These are phyloP conservation scores for Yamadazyma kanchanaburiensis DNA, from an alignment of 1,139 yeast genomes.

Conservation along the genomic window DNA sequence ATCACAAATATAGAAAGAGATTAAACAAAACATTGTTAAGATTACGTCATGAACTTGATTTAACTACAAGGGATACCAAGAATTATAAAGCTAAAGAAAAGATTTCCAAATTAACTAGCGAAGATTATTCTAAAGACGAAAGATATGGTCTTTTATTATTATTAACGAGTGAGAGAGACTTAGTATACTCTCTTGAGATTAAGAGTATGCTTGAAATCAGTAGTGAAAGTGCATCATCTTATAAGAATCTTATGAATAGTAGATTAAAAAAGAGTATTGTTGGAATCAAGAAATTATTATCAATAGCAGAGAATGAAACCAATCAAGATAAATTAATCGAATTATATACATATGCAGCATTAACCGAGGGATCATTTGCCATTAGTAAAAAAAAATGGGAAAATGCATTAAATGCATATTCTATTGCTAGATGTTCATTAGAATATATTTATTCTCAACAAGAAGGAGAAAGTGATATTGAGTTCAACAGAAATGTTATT, in stretches of 20 bases:
- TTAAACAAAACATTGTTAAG: constrained; percentile 48
- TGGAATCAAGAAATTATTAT: constrained; percentile 42
- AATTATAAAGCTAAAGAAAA: constrained; percentile 47
- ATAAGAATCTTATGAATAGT: constrained; percentile 55
- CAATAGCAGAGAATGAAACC: constrained; percentile 32
- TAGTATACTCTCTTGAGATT: constrained; percentile 66
- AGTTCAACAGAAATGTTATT: constrained; percentile 40
- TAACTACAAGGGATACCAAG: constrained; percentile 58
- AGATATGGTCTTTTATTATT: constrained; percentile 49
- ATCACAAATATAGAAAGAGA: constrained; percentile 44
- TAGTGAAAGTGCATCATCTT: constrained; percentile 36
- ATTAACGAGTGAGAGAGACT: constrained; percentile 63
- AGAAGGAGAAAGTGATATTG: constrained; percentile 15
- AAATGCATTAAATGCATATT: constrained; percentile 47
- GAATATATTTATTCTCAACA: constrained; percentile 39
- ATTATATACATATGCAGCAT: constrained; percentile 53
- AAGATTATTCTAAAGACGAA: constrained; percentile 45
- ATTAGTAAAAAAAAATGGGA: constrained; percentile 61
- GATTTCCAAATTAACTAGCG: constrained; percentile 36
- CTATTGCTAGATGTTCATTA: constrained; percentile 61
- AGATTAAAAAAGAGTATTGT: constrained; percentile 65
- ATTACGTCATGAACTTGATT: constrained; percentile 53
- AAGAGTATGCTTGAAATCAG: constrained; percentile 56
- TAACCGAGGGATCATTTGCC: constrained; percentile 58
- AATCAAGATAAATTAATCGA: constrained; percentile 45